Base-by-base conservation (phyloP, 2,329 filamentous ascomycete species). In the Helotiales sp. region DNA sequence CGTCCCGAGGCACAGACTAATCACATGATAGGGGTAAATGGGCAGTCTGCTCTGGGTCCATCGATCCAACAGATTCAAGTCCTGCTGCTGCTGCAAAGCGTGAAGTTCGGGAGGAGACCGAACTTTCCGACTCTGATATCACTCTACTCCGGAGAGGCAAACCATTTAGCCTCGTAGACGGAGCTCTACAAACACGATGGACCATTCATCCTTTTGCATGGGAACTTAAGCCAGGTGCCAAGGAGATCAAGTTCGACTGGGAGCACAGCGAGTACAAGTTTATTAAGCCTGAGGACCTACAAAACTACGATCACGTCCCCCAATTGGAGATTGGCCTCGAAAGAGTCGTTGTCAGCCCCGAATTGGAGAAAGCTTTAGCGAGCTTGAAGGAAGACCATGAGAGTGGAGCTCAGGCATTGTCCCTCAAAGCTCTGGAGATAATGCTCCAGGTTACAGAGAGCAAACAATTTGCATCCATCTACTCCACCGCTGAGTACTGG, bases 161-260 rank as follows among this genome's bases (percentile, higher is more conserved):
- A 58, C 78, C 80, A 2, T 89, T 82, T 63, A 74, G 75, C 1
- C 86, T 88, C 60, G 64, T 67, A 5, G 85, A 88, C 63, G 66
- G 75, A 3, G 73, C 73, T 0, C 71, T 86, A 13, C 75, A 78
- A 19, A 79, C 83, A 24, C 75, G 81, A 66, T 89, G 86, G 85
- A 84, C 76, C 5, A 77, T 89, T 48, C 76, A 86, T 59, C 84
- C 86, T 0, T 89, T 89, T 63, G 80, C 77, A 0, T 89, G 82
- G 67, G 71, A 76, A 7, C 73, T 87, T 25, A 79, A 74, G 49
- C 63, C 74, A 7, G 61, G 69, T 5, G 52, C 63, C 0, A 67
- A 75, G 10, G 74, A 73, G 5, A 83, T 89, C 55, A 67, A 69
- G 2, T 77, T 83, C 27, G 81, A 88, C 67, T 85, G 82, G 81